Evolutionary conservation across 495 filamentous ascomycete species (phyloP), one percentile per base, ranked within the genome.

Genomic region (Penicillium coprophilum): DNA sequence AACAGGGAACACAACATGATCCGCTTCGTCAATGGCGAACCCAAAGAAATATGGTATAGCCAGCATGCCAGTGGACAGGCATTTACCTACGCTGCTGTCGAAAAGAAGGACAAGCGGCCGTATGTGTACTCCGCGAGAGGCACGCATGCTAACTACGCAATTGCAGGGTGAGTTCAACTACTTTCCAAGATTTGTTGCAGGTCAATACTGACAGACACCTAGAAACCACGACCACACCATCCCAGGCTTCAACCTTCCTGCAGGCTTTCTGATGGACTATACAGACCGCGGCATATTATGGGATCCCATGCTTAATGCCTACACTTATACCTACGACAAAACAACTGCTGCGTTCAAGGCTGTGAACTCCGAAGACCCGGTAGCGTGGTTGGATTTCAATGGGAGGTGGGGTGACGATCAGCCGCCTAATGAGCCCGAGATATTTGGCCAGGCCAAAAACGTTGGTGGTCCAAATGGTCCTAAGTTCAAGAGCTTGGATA

Each of bases 1-100:
- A 28, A 40, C 43, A 74, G 80, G 80, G 85, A 87, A 61, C 85
- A 87, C 63, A 85, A 80, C 57, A 85, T 87, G 85, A 75, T 89
- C 50, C 83, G 86, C 12, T 89, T 89, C 65, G 41, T 72, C 13
- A 75, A 86, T 47, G 84, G 82, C 24, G 56, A 60, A 8, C 85
- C 86, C 2, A 4, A 64, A 79, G 72, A 78, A 13, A 68, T 89
- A 28, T 89, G 84, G 84, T 87, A 77, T 57, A 82, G 78, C 60
- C 84, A 87, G 61, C 86, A 88, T 60, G 63, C 76, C 47, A 77
- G 77, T 56, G 85, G 85, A 23, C 73, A 86, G 65, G 85, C 85
- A 9, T 89, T 87, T 65, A 81, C 75, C 9, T 89, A 85, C 63
- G 38, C 71, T 11, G 75, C 77, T 36, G 63, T 80, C 7, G 73